Evolutionary conservation across 768 basidiomycete species (phyloP), one percentile per base, ranked within the genome.

Genomic region (Trametes meyenii): DNA sequence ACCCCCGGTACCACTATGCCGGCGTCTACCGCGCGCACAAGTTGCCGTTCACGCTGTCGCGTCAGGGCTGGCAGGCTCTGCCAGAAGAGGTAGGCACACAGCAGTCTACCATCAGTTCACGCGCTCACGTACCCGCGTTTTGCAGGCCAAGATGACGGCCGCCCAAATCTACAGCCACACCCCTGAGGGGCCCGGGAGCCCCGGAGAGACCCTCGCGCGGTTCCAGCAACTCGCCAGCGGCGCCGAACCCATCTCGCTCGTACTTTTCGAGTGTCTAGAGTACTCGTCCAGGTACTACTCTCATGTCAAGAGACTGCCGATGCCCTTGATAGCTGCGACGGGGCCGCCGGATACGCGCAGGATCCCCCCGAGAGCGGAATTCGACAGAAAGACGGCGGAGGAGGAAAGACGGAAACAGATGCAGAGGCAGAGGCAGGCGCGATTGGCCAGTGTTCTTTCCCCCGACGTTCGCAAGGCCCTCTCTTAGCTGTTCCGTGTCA

Each of bases 1-100:
- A 8, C 46, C 21, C 1, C 2, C 39, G 38, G 8, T 61, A 48
- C 48, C 39, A 13, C 33, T 61, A 61, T 12, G 26, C 36, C 24
- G 60, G 60, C 48, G 26, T 50, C 26, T 61, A 61, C 54, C 23
- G 19, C 39, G 53, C 53, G 11, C 60, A 61, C 40, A 39, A 49
- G 40, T 4, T n/a, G 4, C 14, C 13, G 40, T n/a, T 14, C 40
- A 42, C 13, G 40, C 40, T 42, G 14, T 14, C 40, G 14, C 40
- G 14, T 2, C 14, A 13, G 14, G 40, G 40, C 40, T 42, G 40
- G 40, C 5, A 42, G 14, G 40, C 40, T 12, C n/a, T 42, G 40
- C 11, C 40, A 3, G 40, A 42, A 43, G 16, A 8, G 24, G 52
- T 17, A 1, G 16, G 19, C 23, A 36, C 36, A 12, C 52, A 23